phyloP scores from a whole-genome alignment of 148 eudicot species.

The Amaranthus hypochondriacus region DNA sequence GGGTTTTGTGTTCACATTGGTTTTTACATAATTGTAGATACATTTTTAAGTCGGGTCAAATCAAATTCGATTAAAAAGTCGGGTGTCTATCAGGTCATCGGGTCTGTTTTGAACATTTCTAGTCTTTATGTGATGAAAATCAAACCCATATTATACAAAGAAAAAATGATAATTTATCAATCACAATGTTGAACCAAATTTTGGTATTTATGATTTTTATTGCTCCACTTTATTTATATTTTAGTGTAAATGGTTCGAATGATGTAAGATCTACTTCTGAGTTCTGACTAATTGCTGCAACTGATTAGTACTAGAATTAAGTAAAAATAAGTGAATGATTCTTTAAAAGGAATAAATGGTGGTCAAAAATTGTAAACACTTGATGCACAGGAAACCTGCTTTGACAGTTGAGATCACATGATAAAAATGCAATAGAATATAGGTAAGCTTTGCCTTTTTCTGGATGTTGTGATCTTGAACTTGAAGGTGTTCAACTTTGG shows the following conservation, averaged over 20 bases:
- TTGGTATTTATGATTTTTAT: background rate
- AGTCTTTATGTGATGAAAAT: too few species aligned
- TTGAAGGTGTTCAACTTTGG: background rate
- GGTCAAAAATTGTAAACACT: background rate
- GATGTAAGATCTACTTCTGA: background rate
- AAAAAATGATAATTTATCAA: too few species aligned
- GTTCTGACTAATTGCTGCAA: background rate
- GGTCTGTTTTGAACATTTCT: too few species aligned
- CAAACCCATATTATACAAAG: too few species aligned
- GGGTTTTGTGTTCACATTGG: too few species aligned
- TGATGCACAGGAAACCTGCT: constrained; percentile 4
- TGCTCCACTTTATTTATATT: background rate
- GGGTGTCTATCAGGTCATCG: too few species aligned
- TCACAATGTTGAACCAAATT: too few species aligned
- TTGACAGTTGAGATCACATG: constrained; percentile 18
- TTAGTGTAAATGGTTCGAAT: background rate
- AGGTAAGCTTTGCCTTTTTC: background rate
- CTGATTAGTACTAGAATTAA: background rate
- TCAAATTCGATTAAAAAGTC: too few species aligned
- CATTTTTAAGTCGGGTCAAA: too few species aligned
- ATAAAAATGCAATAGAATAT: background rate
- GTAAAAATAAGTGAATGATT: background rate
- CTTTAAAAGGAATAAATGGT: background rate
- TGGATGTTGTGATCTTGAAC: background rate
- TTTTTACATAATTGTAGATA: too few species aligned